Evolutionary conservation across 371 early-diverging fungal species (phyloP).

Genomic region (Coemansia sp.): DNA sequence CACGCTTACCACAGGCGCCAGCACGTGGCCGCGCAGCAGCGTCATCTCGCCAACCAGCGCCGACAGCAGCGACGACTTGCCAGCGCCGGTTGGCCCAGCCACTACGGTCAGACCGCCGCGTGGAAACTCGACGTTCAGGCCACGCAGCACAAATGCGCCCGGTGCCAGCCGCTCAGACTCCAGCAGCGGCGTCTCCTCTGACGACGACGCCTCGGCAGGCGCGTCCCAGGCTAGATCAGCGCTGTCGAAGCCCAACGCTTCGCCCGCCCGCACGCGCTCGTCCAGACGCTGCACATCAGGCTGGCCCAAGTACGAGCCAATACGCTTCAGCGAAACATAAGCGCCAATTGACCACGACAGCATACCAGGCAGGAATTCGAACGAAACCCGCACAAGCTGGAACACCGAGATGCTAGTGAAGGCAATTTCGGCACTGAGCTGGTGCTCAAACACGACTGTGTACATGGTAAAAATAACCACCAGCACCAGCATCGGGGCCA

Average conservation of each 20-base stretch:
- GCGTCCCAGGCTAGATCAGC: constrained; percentile 43
- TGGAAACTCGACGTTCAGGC: constrained; percentile 66
- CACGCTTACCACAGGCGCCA: constrained; percentile 47
- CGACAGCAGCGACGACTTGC: constrained; percentile 85
- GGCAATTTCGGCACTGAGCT: constrained; percentile 64
- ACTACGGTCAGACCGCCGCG: constrained; percentile 71
- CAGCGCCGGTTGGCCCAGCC: constrained; percentile 87
- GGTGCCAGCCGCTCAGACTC: not conserved
- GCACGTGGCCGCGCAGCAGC: constrained; percentile 52
- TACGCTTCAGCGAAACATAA: constrained; percentile 71
- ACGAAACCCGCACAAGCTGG: constrained; percentile 62
- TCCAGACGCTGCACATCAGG: constrained; percentile 60
- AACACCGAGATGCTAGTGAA: constrained; percentile 67
- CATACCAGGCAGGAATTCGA: constrained; percentile 72
- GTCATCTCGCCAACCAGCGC: constrained; percentile 91
- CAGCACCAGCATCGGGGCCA: constrained; percentile 61
- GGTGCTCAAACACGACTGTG: constrained; percentile 59
- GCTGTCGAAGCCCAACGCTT: constrained; percentile 29
- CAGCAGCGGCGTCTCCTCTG: constrained; percentile 30
- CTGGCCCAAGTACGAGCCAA: constrained; percentile 70
- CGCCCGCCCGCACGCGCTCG: constrained; percentile 10
- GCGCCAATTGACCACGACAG: constrained; percentile 68
- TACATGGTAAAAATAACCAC: constrained; percentile 67
- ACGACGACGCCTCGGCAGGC: not conserved
- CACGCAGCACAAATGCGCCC: constrained; percentile 53